These are phyloP conservation scores for Ulmus americana DNA, from an alignment of 331 rosid species.

Conservation along the genomic window DNA sequence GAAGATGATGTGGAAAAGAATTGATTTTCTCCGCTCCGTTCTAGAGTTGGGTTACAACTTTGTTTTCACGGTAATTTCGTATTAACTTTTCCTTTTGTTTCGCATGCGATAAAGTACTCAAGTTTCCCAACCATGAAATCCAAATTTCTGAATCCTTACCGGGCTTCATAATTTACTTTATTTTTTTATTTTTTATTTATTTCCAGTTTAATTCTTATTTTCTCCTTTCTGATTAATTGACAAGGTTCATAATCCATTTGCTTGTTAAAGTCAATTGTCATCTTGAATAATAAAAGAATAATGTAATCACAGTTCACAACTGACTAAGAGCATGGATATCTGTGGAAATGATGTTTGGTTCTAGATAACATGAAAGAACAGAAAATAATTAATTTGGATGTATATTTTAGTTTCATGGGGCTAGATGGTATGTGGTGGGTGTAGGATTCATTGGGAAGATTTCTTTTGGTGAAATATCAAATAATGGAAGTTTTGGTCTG, in stretches of 20 bases:
- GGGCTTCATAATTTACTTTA: background rate
- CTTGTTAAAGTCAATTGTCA: no score
- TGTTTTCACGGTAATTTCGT: constrained; percentile 71
- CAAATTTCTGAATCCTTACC: background rate
- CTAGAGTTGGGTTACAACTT: constrained; percentile 87
- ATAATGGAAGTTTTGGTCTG: no score
- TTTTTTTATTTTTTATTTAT: no score
- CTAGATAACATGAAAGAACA: background rate
- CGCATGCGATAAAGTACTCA: constrained; percentile 9
- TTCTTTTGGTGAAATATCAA: no score
- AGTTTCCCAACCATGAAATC: background rate
- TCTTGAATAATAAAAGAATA: no score
- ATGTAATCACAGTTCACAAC: no score
- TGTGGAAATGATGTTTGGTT: no score
- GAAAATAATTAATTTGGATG: background rate
- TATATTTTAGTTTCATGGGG: background rate
- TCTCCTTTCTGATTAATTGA: no score
- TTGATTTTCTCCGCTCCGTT: constrained; percentile 77
- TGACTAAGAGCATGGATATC: no score
- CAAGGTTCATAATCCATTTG: no score
- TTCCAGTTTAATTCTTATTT: no score
- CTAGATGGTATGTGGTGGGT: background rate
- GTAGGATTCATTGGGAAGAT: background rate
- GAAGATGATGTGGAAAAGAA: constrained; percentile 94
- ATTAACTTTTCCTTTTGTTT: background rate